Conservation (phyloP, 371 early-diverging fungal species). For the Furculomyces boomerangus region DNA sequence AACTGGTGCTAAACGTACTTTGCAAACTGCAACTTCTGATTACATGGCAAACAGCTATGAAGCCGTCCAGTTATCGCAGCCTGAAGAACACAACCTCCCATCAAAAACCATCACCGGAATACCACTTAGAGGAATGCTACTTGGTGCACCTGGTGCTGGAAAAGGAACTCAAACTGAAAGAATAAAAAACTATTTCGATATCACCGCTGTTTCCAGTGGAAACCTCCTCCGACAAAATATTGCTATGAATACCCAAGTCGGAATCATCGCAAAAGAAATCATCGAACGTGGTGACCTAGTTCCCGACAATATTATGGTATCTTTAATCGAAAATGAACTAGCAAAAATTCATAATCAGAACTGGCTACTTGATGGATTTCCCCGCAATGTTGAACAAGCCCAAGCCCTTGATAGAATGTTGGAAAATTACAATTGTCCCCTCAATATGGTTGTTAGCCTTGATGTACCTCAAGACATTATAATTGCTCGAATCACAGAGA, state of each 20-base stretch:
- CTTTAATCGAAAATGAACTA: conserved; percentile 53
- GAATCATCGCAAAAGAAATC: conserved; percentile 36
- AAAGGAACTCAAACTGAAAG: conserved; percentile 78
- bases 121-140: background rate
- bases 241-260: conserved; percentile 40
- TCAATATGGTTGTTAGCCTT: conserved; percentile 74
- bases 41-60: background rate
- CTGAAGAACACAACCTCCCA: background rate
- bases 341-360: conserved; percentile 26
- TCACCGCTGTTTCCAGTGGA: conserved; percentile 58
- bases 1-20: background rate
- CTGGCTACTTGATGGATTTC: conserved; percentile 95
- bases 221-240: conserved; percentile 67
- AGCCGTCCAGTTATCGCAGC: background rate
- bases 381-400: conserved; percentile 81
- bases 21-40: background rate
- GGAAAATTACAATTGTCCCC: conserved; percentile 27
- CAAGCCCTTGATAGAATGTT: conserved; percentile 49
- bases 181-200: conserved; percentile 44
- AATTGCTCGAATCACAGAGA: conserved; percentile 78
- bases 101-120: background rate
- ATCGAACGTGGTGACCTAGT: conserved; percentile 49
- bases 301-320: conserved; percentile 57
- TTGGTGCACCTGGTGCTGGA: conserved; percentile 35
- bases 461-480: conserved; percentile 86